Base-by-base conservation (phyloP, 2,329 filamentous ascomycete species). In the Penicillium sp. region DNA sequence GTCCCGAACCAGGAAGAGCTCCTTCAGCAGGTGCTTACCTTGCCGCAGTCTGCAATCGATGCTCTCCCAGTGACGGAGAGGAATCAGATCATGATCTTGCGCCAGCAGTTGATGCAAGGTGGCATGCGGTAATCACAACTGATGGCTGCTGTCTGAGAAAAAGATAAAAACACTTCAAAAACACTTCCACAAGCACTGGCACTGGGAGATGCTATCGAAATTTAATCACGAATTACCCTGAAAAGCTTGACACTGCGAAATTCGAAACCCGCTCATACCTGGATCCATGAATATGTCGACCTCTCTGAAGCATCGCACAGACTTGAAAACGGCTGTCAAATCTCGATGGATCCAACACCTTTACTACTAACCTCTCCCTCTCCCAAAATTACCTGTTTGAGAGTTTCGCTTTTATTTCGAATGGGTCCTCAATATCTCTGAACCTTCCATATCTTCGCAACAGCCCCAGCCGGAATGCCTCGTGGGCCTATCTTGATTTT, bases 41-140 rank as follows among this genome's bases (percentile, higher is more conserved):
- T 97, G 76, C 84, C 91, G 2, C 88, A 90, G 64, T 82, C 89
- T 52, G 84, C 90, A 50, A 91, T 97, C 61, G 88, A 93, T 68
- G 83, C 85, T 65, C 77, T 97, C 42, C 85, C 88, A 5, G 88
- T 90, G 30, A 82, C 84, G 17, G 87, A 94, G 65, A 81, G 88
- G 47, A 83, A 84, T 54, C 91, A 97, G 71, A 87, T 97, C 49
- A 82, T 96, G 76, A 80, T 86, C 30, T 76, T 97, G 49, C 81
- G 91, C 48, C 85, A 87, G 58, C 80, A 83, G 49, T 80, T 90
- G 62, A 77, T 78, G 65, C 69, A 72, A 48, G 60, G 70, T 30
- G 70, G 60, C 13, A 68, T 73, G 68, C 65, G 70, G 47, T 73
- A 61, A 53, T 47, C 20, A 40, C 29, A 34, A 24, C 40, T 33